A percentile compares a stretch with the other conserved stretches of the same genome.
Evolutionary conservation across 495 filamentous ascomycete species (phyloP).

Genomic region (Neurospora sp.): DNA sequence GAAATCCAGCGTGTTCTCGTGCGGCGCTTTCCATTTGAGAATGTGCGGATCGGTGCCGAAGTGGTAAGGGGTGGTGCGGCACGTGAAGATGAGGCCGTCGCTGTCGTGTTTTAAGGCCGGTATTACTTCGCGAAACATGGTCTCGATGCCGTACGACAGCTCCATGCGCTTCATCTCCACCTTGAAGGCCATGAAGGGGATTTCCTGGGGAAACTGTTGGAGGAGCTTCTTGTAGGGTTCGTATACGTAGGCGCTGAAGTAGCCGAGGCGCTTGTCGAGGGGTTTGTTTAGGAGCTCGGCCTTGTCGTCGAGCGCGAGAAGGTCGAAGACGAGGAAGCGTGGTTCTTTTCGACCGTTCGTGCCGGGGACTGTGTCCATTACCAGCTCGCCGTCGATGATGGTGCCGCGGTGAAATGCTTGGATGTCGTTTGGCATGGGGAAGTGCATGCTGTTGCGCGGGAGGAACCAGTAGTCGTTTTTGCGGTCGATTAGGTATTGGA

Average conservation of each 20-base stretch:
- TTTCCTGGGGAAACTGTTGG: conserved; percentile 57
- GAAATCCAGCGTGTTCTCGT: conserved; percentile 93
- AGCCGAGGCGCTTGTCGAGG: conserved; percentile 79
- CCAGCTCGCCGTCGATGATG: conserved; percentile 86
- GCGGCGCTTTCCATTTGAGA: conserved; percentile 90
- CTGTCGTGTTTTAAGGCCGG: conserved; percentile 82
- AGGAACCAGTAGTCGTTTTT: conserved; percentile 88
- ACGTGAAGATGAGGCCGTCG: conserved; percentile 95
- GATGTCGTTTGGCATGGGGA: conserved; percentile 58
- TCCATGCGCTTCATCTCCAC: conserved; percentile 81
- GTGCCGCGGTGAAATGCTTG: conserved; percentile 67
- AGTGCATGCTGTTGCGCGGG: conserved; percentile 60
- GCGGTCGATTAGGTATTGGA: conserved; percentile 80
- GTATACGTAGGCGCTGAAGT: conserved; percentile 69
- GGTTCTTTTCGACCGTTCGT: conserved; percentile 51
- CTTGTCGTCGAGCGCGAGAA: conserved; percentile 70
- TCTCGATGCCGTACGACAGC: conserved; percentile 75
- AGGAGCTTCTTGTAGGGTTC: conserved; percentile 70
- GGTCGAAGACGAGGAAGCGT: conserved; percentile 87
- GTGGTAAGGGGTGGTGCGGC: conserved; percentile 71
- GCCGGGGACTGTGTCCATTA: conserved; percentile 55
- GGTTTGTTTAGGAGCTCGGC: conserved; percentile 60
- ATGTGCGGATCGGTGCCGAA: conserved; percentile 88
- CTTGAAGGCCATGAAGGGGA: conserved; percentile 60
- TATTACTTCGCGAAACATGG: conserved; percentile 81